Percentiles rank a stretch among this genome's conserved stretches.
These are phyloP conservation scores for Paramyrothecium roridum DNA, from an alignment of 2,329 filamentous ascomycete species.

Conservation along the genomic window DNA sequence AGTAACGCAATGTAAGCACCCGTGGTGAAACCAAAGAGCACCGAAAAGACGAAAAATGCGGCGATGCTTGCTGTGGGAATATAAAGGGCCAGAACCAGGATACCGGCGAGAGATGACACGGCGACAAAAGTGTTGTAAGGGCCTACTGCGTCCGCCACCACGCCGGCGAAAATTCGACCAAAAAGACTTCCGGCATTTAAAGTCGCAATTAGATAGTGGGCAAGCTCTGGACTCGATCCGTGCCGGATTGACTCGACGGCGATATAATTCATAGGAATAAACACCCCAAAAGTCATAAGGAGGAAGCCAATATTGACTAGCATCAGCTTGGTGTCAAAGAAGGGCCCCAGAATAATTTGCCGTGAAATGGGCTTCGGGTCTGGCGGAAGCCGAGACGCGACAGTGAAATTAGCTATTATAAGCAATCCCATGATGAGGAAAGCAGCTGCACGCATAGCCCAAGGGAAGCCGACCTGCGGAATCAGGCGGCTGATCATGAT, in stretches of 20 bases:
- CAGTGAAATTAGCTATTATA: constrained; percentile 23
- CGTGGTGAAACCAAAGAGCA: constrained; percentile 28
- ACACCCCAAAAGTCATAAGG: constrained; percentile 28
- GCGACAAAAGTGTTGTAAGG: constrained; percentile 32
- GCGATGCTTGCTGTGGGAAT: constrained; percentile 19
- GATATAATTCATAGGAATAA: constrained; percentile 25
- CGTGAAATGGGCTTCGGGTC: constrained; percentile 16
- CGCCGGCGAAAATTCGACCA: constrained; percentile 16
- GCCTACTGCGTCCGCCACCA: constrained; percentile 19
- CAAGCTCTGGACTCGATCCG: constrained; percentile 12
- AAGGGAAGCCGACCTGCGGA: constrained; percentile 22
- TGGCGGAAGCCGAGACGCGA: constrained; percentile 14
- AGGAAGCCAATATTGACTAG: constrained; percentile 21
- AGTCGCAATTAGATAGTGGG: constrained; percentile 18
- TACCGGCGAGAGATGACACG: constrained; percentile 34
- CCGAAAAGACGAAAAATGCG: constrained; percentile 23
- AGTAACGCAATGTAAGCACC: constrained; percentile 26
- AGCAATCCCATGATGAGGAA: constrained; percentile 28
- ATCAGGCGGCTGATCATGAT: constrained; percentile 28
- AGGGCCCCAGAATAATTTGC: constrained; percentile 14
- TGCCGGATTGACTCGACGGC: constrained; percentile 13
- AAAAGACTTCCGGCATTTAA: constrained; percentile 18
- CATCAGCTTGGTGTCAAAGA: constrained; percentile 20
- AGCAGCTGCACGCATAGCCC: constrained; percentile 27
- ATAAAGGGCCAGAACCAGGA: constrained; percentile 31